Evolutionary conservation across 2,329 filamentous ascomycete genomes (phyloP).

Genomic region (Diaporthe sp.): DNA sequence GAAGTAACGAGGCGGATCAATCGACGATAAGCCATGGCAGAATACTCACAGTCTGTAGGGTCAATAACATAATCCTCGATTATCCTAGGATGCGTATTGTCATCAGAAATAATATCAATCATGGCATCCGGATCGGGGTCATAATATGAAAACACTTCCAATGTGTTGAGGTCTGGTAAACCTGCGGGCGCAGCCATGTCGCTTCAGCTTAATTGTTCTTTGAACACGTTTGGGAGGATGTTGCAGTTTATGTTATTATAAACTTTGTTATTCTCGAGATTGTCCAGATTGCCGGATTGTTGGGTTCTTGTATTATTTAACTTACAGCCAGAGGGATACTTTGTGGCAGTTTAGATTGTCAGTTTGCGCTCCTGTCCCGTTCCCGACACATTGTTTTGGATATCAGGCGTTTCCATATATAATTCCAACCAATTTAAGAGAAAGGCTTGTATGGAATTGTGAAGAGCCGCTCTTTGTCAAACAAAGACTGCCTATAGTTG

Average conservation of each 20-base stretch:
- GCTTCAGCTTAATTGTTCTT: background rate
- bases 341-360: background rate
- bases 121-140: background rate
- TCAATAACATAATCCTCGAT: background rate
- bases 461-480: too few species aligned
- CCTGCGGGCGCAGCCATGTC: background rate
- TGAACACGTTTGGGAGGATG: too few species aligned
- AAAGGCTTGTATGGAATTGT: too few species aligned
- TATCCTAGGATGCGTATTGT: background rate
- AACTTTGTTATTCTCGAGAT: too few species aligned
- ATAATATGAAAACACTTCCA: background rate
- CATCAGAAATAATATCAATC: background rate
- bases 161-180: background rate
- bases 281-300: too few species aligned
- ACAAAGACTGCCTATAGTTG: too few species aligned
- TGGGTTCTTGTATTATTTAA: too few species aligned
- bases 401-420: too few species aligned
- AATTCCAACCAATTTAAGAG: too few species aligned
- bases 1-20: background rate
- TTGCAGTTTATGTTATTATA: too few species aligned
- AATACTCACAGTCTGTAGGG: background rate
- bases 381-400: background rate
- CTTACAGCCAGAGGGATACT: too few species aligned
- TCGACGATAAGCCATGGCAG: fast-evolving
- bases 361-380: background rate